Conservation (phyloP, 1,284 basidiomycete genomes). For the Ustilago tritici region DNA sequence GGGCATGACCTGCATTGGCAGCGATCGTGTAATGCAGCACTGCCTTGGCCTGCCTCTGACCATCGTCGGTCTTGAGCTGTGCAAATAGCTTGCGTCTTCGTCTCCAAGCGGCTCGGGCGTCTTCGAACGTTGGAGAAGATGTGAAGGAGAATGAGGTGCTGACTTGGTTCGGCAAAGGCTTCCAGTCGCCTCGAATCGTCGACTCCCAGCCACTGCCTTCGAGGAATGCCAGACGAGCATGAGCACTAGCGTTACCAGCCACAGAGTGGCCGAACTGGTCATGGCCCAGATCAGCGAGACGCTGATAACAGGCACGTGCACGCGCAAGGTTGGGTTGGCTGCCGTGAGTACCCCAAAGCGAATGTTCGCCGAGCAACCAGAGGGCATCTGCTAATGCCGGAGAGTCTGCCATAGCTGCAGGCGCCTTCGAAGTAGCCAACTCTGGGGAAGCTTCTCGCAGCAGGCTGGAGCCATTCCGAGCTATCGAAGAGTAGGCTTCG, state of each 20-base stretch:
- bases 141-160: constrained; percentile 26
- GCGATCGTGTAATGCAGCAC: constrained; percentile 93
- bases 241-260: constrained; percentile 65
- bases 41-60: constrained; percentile 72
- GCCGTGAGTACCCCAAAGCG: constrained; percentile 67
- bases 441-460: constrained; percentile 15
- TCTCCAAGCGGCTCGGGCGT: constrained; percentile 40
- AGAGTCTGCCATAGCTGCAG: background rate
- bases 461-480: constrained; percentile 22
- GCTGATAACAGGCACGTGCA: constrained; percentile 57
- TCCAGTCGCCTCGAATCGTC: constrained; percentile 51
- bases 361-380: constrained; percentile 66
- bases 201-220: constrained; percentile 59
- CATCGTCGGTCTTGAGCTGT: constrained; percentile 48
- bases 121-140: constrained; percentile 31
- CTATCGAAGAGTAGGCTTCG: constrained; percentile 33
- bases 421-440: background rate
- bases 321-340: constrained; percentile 51
- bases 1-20: constrained; percentile 84
- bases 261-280: constrained; percentile 27
- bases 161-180: constrained; percentile 25
- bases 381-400: constrained; percentile 59
- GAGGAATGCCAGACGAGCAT: constrained; percentile 63
- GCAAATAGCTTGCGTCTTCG: constrained; percentile 45
- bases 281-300: constrained; percentile 47